These are phyloP conservation scores for Fusarium sp. DNA, from an alignment of 2,329 filamentous ascomycete genomes.

Conservation along the genomic window DNA sequence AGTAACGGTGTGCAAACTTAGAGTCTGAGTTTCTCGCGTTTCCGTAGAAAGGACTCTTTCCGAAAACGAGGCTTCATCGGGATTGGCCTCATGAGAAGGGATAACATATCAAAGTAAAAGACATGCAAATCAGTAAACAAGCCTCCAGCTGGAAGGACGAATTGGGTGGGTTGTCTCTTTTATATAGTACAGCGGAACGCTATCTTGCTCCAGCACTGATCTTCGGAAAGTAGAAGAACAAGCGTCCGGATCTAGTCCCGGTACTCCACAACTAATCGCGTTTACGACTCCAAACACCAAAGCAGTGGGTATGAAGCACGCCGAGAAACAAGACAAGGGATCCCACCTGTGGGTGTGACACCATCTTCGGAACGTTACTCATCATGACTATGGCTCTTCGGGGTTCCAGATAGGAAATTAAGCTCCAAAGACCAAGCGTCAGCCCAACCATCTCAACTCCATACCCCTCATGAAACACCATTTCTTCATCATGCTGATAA, in stretches of 20 bases:
- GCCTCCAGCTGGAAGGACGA: neutral
- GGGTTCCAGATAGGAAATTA: slow-evolving; percentile 5
- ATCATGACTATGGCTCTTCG: slow-evolving; percentile 18
- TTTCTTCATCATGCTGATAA: slow-evolving; percentile 22
- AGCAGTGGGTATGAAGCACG: slow-evolving; percentile 26
- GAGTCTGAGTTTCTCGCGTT: neutral
- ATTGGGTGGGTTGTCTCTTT: slow-evolving; percentile 20
- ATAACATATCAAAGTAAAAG: neutral
- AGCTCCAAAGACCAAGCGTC: neutral
- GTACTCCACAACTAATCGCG: slow-evolving; percentile 24
- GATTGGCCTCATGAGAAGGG: neutral
- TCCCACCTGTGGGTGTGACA: slow-evolving; percentile 15
- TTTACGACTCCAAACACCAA: slow-evolving; percentile 26
- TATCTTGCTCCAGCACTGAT: slow-evolving; percentile 1
- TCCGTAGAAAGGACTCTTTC: neutral
- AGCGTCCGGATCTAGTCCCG: slow-evolving; percentile 5
- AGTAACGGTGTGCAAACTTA: neutral
- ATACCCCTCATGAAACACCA: neutral
- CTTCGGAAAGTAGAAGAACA: slow-evolving; percentile 18
- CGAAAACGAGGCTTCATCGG: neutral
- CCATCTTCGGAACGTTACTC: slow-evolving; percentile 22
- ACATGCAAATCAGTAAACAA: slow-evolving; percentile 4
- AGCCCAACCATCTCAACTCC: neutral
- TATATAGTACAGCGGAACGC: slow-evolving; percentile 28
- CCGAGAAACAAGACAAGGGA: slow-evolving; percentile 26